Base-by-base conservation (phyloP, 2,329 filamentous ascomycete species). In the Exophiala dermatitidis region DNA sequence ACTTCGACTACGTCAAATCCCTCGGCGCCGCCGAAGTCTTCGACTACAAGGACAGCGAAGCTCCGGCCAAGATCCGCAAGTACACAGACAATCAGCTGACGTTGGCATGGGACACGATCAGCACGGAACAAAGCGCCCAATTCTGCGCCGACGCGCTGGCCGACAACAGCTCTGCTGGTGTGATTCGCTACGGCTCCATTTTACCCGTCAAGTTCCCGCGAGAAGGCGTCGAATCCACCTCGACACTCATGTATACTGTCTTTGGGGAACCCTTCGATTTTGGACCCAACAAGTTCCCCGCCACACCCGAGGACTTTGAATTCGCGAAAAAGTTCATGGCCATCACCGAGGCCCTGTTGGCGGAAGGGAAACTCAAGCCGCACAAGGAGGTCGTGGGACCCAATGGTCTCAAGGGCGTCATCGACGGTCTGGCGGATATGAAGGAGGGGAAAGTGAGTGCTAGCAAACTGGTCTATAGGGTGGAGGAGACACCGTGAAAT, bases 401-500 rank as follows among this genome's bases (percentile, higher is more conserved):
- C 42, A 68, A 67, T 26, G 76, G 76, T 1, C 62, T 79, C 50
- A 61, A 71, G 48, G 74, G 71, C n/a, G 68, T 77, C 5, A 58
- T 73, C 40, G 69, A 72, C 6, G 76, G 75, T 0, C 32, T 78
- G 56, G 60, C 74, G 43, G 59, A 70, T 43, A 57, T 77, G 60
- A 73, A 68, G 64, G 62, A 69, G 26, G 70, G 68, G 1, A 75
- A 72, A 59, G 71, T 78, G 41, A 74, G 70, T 54, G 73, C 72
- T 4, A 62, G 66, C 58, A 78, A 78, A 66, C 57, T 78, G 59
- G 74, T 78, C 6, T 77, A 77, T 62, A 66, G 64, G 37, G 64
- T 74, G 46, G 40, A 30, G 4, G 60, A 63, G 47, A 61, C 58
- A 8, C 60, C 60, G 4, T 55, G 46, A 50, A 9, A 7, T 41